Evolutionary conservation across 768 basidiomycete species (phyloP).

Genomic region (Sarcodon sp.): DNA sequence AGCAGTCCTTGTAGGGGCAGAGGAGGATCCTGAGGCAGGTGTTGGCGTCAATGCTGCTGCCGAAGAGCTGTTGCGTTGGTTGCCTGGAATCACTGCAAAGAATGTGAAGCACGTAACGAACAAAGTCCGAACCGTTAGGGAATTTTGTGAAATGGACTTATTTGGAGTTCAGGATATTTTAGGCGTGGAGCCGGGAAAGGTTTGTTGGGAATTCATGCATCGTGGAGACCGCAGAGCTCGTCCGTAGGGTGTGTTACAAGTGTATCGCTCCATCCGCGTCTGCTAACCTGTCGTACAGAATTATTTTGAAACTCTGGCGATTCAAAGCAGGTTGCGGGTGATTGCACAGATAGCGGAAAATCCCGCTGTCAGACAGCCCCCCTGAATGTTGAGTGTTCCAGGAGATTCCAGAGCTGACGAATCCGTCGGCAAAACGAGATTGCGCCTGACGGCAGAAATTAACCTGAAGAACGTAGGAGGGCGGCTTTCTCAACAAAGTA

Average conservation of each 20-base stretch:
- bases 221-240: slow-evolving; percentile 32
- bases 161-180: slow-evolving; percentile 58
- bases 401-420: too few relatives aligned
- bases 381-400: too few relatives aligned
- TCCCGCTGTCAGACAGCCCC: too few relatives aligned
- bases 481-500: too few relatives aligned
- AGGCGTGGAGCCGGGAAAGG: slow-evolving; percentile 70
- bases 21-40: slow-evolving; percentile 55
- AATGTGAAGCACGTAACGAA: slow-evolving; percentile 79
- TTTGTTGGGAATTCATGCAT: slow-evolving; percentile 76
- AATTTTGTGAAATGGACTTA: slow-evolving; percentile 54
- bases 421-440: too few relatives aligned
- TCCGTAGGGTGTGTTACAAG: too few relatives aligned
- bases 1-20: slow-evolving; percentile 74
- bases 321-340: too few relatives aligned
- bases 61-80: slow-evolving; percentile 68
- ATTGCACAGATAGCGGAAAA: not conserved
- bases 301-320: too few relatives aligned
- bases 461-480: too few relatives aligned
- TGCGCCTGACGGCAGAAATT: too few relatives aligned
- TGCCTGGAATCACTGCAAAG: slow-evolving; percentile 80
- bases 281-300: too few relatives aligned
- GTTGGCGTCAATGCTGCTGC: slow-evolving; percentile 61
- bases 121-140: slow-evolving; percentile 64
- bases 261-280: too few relatives aligned